These are phyloP conservation scores for Rhodosporidiobolus odoratus DNA, from an alignment of 768 basidiomycete species.

Conservation along the genomic window DNA sequence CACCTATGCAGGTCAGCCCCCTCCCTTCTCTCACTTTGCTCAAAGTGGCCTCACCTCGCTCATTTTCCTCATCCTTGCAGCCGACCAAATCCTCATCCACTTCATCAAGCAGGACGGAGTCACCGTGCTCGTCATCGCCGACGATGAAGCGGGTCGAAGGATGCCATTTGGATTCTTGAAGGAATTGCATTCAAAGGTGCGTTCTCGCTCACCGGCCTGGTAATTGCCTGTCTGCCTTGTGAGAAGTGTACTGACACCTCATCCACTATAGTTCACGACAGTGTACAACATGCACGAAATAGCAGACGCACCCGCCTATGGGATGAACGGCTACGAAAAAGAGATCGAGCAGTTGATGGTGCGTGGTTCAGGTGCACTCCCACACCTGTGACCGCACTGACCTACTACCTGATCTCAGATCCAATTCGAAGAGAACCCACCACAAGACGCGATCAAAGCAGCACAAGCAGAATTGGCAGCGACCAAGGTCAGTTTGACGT, in stretches of 20 bases:
- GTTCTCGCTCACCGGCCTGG: not conserved
- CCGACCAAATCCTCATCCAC: slow-evolving; percentile 42
- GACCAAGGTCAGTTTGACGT: slow-evolving; percentile 56
- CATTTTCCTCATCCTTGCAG: not conserved
- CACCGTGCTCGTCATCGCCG: slow-evolving; percentile 87
- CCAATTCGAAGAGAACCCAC: slow-evolving; percentile 82
- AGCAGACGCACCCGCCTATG: slow-evolving; percentile 46
- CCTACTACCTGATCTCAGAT: slow-evolving; percentile 47
- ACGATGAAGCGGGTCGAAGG: slow-evolving; percentile 81
- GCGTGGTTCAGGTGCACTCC: not conserved
- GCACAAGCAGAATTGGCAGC: slow-evolving; percentile 68
- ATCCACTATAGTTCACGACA: slow-evolving; percentile 45
- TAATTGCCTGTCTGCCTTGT: not conserved
- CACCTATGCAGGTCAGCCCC: slow-evolving; percentile 44
- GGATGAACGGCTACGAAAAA: slow-evolving; percentile 47
- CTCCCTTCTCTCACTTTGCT: not conserved
- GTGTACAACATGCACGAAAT: slow-evolving; percentile 45
- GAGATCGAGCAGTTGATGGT: slow-evolving; percentile 46
- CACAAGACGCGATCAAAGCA: slow-evolving; percentile 73
- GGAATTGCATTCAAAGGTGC: slow-evolving; percentile 63
- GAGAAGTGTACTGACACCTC: not conserved
- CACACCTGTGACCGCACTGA: not conserved
- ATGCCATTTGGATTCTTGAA: slow-evolving; percentile 90
- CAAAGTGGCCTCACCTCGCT: not conserved
- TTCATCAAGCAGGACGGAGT: slow-evolving; percentile 59